Evolutionary conservation across 352 stramenopile genomes (phyloP), one percentile per base, ranked within the genome.

Genomic region (Pythium aristosporum): DNA sequence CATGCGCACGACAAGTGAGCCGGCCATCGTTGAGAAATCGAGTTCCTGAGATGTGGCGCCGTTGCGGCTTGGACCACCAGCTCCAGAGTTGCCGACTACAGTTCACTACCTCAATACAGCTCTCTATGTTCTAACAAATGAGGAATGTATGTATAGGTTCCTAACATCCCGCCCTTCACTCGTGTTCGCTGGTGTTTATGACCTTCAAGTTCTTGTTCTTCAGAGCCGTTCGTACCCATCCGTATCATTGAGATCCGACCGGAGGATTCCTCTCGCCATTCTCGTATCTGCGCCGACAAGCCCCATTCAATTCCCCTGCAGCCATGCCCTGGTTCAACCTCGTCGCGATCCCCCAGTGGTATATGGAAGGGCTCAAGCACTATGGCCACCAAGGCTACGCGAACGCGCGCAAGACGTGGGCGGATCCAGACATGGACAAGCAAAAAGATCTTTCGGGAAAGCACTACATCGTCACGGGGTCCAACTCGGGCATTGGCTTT

Each of bases 381-480:
- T 82, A 76, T 47, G 72, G 75, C 43, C 58, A 72, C 52, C 56
- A 61, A 41, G 72, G 75, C 23, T 82, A 75, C 58, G 43, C 34
- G 37, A 67, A 63, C 10, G 72, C 75, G 41, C 64, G 61, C 20
- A 67, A 71, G 65, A 57, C 44, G 37, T 80, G 72, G 72, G 53
- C 48, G 15, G 72, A 80, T 54, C 70, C 75, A 6, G 66, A 78
- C 56, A 75, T 82, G 71, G 49, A 48, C 43, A 42, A 65, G 48
- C 64, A 77, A 34, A 59, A 61, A 10, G 74, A 85, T 43, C 68
- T 85, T 46, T 69, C 67, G 25, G 50, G 65, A 25, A 77, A 76
- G 56, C 74, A 82, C 69, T 80, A 71, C 60, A 65, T 82, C 7
- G 74, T 85, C 50, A 85, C 76, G 5, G 76, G 76, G 16, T 76